Conservation (phyloP, 768 basidiomycete species). For the Suillus cothurnatus region DNA sequence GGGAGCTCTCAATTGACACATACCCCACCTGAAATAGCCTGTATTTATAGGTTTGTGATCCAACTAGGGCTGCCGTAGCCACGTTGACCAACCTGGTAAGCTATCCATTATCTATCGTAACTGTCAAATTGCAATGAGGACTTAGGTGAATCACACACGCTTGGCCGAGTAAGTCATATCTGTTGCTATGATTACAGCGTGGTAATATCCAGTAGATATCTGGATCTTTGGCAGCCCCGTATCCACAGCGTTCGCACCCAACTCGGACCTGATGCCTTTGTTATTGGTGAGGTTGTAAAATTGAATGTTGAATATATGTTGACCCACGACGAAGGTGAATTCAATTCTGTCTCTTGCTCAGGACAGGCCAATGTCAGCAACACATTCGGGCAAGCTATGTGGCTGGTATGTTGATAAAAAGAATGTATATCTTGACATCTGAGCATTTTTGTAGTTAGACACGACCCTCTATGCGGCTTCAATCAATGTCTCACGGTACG, state of each 20-base stretch:
- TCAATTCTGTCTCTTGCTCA: constrained; percentile 57
- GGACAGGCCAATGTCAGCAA: constrained; percentile 52
- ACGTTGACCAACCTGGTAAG: constrained; percentile 52
- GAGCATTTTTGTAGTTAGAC: constrained; percentile 17
- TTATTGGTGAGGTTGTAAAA: constrained; percentile 39
- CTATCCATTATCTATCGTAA: background rate
- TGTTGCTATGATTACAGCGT: background rate
- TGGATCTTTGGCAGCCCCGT: constrained; percentile 59
- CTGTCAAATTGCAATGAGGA: background rate
- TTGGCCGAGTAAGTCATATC: constrained; percentile 42
- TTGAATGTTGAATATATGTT: background rate
- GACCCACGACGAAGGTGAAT: constrained; percentile 42
- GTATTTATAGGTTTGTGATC: constrained; percentile 41
- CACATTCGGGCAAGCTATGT: constrained; percentile 57
- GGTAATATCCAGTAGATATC: constrained; percentile 38
- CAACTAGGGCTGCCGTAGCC: constrained; percentile 44
- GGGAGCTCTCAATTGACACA: constrained; percentile 12
- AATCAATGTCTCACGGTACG: constrained; percentile 50
- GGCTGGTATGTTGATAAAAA: constrained; percentile 48
- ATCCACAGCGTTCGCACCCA: constrained; percentile 48
- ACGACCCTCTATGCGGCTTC: constrained; percentile 30
- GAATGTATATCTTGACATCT: background rate
- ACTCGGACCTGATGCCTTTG: constrained; percentile 50
- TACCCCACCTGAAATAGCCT: background rate
- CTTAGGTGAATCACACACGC: constrained; percentile 55